Percentiles rank a stretch among this genome's conserved stretches.
Evolutionary conservation across 495 filamentous ascomycete genomes (phyloP).

Genomic region (Cryomyces antarcticus): DNA sequence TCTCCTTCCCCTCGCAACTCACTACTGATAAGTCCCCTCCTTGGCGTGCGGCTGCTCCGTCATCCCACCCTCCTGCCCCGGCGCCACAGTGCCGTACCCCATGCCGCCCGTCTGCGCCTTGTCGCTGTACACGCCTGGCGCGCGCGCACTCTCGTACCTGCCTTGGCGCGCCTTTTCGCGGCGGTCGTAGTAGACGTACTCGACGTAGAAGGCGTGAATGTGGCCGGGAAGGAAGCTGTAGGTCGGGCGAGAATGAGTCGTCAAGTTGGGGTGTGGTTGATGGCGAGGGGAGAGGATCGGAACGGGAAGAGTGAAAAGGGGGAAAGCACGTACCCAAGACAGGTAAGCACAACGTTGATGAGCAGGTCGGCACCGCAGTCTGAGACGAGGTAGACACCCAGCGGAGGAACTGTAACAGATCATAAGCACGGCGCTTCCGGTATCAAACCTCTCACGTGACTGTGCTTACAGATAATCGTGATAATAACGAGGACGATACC

Average conservation of each 20-base stretch:
- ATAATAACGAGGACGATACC: slow-evolving; percentile 31
- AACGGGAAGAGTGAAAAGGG: neutral
- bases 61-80: too few relatives aligned
- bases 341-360: slow-evolving; percentile 42
- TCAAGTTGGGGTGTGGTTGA: neutral
- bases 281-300: neutral
- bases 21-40: too few relatives aligned
- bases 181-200: slow-evolving; percentile 70
- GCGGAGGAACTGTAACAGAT: slow-evolving; percentile 32
- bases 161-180: slow-evolving; percentile 35
- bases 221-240: slow-evolving; percentile 56
- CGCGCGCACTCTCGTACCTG: slow-evolving; percentile 23
- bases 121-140: slow-evolving; percentile 66
- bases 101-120: slow-evolving; percentile 50
- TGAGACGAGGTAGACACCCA: slow-evolving; percentile 41
- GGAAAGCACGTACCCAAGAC: slow-evolving; percentile 30
- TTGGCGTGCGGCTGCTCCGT: too few relatives aligned
- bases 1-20: too few relatives aligned
- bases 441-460: too few relatives aligned
- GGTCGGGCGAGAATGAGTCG: neutral
- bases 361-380: slow-evolving; percentile 44
- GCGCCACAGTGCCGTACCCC: slow-evolving; percentile 29
- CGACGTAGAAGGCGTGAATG: slow-evolving; percentile 79
- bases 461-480: slow-evolving; percentile 33
- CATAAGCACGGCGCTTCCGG: neutral